Evolutionary conservation across 1,284 basidiomycete genomes (phyloP).

Genomic region (Fistulinella cinereoalba): DNA sequence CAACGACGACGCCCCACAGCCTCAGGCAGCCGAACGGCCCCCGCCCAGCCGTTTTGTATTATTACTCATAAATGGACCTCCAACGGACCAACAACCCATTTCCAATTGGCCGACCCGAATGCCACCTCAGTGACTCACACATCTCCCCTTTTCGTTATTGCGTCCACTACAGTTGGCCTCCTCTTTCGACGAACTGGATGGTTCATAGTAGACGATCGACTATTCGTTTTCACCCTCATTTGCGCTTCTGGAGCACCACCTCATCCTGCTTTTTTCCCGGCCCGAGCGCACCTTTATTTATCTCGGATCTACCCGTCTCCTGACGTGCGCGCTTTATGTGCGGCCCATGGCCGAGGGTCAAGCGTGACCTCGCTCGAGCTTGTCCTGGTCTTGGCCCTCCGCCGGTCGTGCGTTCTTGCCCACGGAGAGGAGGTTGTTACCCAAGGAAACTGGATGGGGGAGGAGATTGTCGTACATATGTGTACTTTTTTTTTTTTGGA

Average conservation of each 20-base stretch:
- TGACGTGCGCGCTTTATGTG: constrained; percentile 7
- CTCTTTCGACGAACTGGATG: neutral
- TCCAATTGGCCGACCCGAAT: constrained; percentile 19
- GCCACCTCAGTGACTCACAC: constrained; percentile 14
- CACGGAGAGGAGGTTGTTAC: too few species aligned
- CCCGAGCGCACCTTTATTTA: constrained; percentile 26
- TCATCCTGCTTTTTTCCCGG: constrained; percentile 8
- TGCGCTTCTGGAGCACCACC: constrained; percentile 22
- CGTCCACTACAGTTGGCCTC: constrained; percentile 20
- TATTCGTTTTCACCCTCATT: constrained; percentile 3
- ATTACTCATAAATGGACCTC: constrained; percentile 35
- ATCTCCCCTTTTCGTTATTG: constrained; percentile 21
- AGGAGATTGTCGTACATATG: neutral
- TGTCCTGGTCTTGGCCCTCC: neutral
- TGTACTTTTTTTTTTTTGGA: neutral
- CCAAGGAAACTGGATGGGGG: neutral
- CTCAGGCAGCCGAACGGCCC: constrained; percentile 18
- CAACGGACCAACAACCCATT: constrained; percentile 14
- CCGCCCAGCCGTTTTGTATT: constrained; percentile 26
- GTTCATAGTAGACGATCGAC: constrained; percentile 18
- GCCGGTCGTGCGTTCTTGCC: neutral
- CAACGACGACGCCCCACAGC: constrained; percentile 18
- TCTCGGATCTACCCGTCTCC: constrained; percentile 19
- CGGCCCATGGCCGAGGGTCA: constrained; percentile 6
- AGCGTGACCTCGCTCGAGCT: neutral